These are phyloP conservation scores for Botryosphaeria dothidea DNA, from an alignment of 2,329 filamentous ascomycete genomes.

Conservation along the genomic window DNA sequence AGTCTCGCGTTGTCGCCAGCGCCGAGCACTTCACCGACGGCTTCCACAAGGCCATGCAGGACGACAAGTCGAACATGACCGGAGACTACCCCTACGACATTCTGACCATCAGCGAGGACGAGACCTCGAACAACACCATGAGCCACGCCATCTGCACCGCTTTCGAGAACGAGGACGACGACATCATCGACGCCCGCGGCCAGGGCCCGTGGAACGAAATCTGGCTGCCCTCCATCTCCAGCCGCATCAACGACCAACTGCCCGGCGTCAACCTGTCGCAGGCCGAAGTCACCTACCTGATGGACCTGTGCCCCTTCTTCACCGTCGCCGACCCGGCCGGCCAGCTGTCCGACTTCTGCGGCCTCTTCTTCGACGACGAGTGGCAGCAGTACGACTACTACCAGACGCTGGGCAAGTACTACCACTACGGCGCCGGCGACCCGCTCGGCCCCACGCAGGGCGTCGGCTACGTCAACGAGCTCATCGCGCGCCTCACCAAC, in stretches of 20 bases:
- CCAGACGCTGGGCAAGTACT: slow-evolving; percentile 79
- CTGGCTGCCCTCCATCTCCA: slow-evolving; percentile 69
- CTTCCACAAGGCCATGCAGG: slow-evolving; percentile 51
- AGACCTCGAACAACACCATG: slow-evolving; percentile 76
- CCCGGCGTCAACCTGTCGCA: slow-evolving; percentile 65
- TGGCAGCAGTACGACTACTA: slow-evolving; percentile 82
- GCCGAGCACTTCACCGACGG: slow-evolving; percentile 75
- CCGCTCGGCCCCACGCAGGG: slow-evolving; percentile 81
- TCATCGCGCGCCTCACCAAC: slow-evolving; percentile 76
- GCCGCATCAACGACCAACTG: slow-evolving; percentile 68
- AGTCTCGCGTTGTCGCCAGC: slow-evolving; percentile 71
- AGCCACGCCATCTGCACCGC: slow-evolving; percentile 70
- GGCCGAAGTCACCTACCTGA: slow-evolving; percentile 67
- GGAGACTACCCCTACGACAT: slow-evolving; percentile 54
- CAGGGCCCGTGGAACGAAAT: slow-evolving; percentile 60
- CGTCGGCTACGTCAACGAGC: slow-evolving; percentile 84
- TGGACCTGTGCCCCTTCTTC: slow-evolving; percentile 87
- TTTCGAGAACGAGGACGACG: slow-evolving; percentile 65
- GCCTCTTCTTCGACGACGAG: slow-evolving; percentile 70
- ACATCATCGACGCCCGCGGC: slow-evolving; percentile 47
- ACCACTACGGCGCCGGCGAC: slow-evolving; percentile 76
- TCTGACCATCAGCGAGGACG: slow-evolving; percentile 68
- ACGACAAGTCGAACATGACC: slow-evolving; percentile 38
- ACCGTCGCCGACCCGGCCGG: slow-evolving; percentile 63
- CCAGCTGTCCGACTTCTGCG: slow-evolving; percentile 70